These are phyloP conservation scores for Aspergillus chevalieri DNA, from an alignment of 2,329 filamentous ascomycete genomes.

Conservation along the genomic window DNA sequence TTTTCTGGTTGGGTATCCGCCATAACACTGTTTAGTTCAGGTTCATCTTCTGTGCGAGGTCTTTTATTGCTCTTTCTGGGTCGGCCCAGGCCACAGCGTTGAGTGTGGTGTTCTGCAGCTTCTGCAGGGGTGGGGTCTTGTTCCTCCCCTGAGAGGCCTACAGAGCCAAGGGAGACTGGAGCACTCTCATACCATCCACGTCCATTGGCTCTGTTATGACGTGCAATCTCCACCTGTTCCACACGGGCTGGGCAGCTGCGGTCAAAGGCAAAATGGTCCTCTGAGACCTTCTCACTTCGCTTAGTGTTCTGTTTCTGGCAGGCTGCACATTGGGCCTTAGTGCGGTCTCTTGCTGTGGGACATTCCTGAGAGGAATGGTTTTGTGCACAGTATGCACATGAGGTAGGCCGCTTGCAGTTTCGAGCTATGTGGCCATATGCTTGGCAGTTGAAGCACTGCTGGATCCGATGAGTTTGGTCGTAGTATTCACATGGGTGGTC, in stretches of 20 bases:
- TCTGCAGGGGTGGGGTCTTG: neutral
- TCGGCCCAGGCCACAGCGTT: neutral
- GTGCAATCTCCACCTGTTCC: neutral
- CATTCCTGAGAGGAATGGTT: neutral
- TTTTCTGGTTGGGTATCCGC: neutral
- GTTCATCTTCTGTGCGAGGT: neutral
- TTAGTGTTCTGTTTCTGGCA: neutral
- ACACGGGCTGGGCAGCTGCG: neutral
- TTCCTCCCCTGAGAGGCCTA: neutral
- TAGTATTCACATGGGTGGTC: neutral
- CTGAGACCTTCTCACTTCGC: neutral
- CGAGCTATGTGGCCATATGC: neutral
- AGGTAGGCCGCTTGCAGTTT: neutral
- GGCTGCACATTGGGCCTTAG: neutral
- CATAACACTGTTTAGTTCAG: neutral
- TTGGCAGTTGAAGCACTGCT: slow-evolving; percentile 1
- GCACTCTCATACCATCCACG: neutral
- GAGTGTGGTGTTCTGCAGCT: neutral
- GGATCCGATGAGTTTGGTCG: neutral
- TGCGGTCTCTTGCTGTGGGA: neutral
- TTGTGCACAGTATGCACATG: neutral
- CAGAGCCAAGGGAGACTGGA: neutral
- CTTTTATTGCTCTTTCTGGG: neutral
- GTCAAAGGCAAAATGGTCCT: neutral
- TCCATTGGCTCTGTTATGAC: neutral